Evolutionary conservation across 2,329 filamentous ascomycete species (phyloP).

Genomic region (Orbilia oligospora): DNA sequence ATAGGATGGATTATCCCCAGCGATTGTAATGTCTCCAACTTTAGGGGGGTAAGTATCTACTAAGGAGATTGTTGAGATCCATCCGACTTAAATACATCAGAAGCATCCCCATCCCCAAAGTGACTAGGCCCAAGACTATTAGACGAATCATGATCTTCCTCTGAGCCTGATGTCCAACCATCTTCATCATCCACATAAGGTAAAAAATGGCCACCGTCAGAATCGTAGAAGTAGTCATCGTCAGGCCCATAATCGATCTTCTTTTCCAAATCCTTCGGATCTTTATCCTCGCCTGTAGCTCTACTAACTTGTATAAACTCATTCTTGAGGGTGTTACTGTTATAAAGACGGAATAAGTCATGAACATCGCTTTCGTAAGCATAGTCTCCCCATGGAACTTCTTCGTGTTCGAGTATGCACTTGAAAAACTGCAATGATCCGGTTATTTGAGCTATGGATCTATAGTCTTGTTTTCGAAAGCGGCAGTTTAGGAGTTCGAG

Average conservation of each 20-base stretch:
- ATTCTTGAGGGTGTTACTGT: not conserved
- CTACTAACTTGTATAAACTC: not conserved
- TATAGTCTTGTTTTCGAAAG: conserved; percentile 5
- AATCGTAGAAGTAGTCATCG: conserved; percentile 7
- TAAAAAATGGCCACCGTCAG: not conserved
- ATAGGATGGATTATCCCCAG: too few species aligned
- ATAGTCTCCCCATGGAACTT: conserved; percentile 2
- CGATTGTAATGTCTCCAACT: too few species aligned
- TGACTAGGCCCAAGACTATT: not conserved
- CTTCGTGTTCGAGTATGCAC: conserved; percentile 15
- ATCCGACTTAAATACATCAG: not conserved
- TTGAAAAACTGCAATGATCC: conserved; percentile 6
- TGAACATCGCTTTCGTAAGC: conserved; percentile 8
- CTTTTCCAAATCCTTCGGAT: conserved; percentile 3
- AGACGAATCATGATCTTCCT: not conserved
- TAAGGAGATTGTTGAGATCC: not conserved
- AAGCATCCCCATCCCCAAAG: not conserved
- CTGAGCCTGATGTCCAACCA: not conserved
- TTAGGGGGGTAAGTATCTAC: not conserved
- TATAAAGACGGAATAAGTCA: conserved; percentile 9
- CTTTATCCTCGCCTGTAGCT: conserved; percentile 9
- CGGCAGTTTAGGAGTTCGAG: conserved; percentile 21
- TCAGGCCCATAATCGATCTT: not conserved
- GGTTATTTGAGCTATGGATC: conserved; percentile 11
- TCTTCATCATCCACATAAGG: not conserved